phyloP scores from a whole-genome alignment of 441 rosid species.

The Brassica hybrid region DNA sequence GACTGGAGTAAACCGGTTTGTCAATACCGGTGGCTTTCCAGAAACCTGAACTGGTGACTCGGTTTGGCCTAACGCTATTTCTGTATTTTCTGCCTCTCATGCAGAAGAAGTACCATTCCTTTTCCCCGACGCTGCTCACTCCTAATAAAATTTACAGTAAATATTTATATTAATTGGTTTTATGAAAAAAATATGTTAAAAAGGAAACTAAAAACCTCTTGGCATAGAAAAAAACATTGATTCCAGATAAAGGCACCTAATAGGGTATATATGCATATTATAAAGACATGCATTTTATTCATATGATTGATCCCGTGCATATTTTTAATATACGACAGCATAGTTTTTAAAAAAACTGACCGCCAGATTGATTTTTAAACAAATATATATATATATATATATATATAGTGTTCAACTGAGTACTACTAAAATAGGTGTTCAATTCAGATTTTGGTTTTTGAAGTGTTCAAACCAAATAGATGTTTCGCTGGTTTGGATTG shows the following conservation, averaged over 20 bases:
- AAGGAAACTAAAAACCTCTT: too few species aligned
- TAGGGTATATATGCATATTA: not conserved
- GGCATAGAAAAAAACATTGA: not conserved
- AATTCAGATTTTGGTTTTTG: too few species aligned
- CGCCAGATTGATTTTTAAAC: too few species aligned
- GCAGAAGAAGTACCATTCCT: slow-evolving; percentile 79
- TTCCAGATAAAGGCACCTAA: not conserved
- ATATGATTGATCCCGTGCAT: too few species aligned
- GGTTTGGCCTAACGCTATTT: slow-evolving; percentile 87
- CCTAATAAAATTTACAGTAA: slow-evolving; percentile 15
- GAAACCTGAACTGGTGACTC: slow-evolving; percentile 94
- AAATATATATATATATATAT: too few species aligned
- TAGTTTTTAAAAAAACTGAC: too few species aligned
- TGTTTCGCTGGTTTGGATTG: too few species aligned
- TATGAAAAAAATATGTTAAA: too few species aligned
- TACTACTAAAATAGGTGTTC: too few species aligned
- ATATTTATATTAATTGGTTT: not conserved
- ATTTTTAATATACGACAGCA: too few species aligned
- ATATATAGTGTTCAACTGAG: too few species aligned
- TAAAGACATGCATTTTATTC: not conserved
- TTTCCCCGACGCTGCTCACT: slow-evolving; percentile 52
- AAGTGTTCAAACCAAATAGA: too few species aligned
- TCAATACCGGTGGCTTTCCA: slow-evolving; percentile 99
- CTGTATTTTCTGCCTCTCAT: slow-evolving; percentile 88
- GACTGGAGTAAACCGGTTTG: slow-evolving; percentile 66